Evolutionary conservation across 1,284 basidiomycete genomes (phyloP).

Genomic region (Puccinia triticina): DNA sequence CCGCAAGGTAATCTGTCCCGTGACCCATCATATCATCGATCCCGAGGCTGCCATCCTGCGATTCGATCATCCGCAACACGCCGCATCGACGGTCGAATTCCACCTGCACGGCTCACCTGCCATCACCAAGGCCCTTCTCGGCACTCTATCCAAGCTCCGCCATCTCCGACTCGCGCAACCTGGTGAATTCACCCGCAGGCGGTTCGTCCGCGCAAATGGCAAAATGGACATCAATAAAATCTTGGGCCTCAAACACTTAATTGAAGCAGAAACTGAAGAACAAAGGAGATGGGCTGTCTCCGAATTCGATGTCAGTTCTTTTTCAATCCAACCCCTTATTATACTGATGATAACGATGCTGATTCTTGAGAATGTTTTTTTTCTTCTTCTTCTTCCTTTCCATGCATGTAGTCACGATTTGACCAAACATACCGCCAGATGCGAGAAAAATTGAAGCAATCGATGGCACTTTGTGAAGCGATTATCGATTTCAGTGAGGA

Average conservation of each 20-base stretch:
- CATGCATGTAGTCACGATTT: conserved; percentile 61
- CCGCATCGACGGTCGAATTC: conserved; percentile 69
- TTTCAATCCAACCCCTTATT: background rate
- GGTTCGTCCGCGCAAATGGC: conserved; percentile 68
- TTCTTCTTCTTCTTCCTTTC: background rate
- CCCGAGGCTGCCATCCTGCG: conserved; percentile 56
- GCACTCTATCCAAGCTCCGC: conserved; percentile 67
- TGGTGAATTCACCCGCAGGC: conserved; percentile 83
- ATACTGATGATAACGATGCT: background rate
- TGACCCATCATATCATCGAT: conserved; percentile 70
- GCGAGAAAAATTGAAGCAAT: conserved; percentile 69
- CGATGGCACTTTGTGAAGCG: conserved; percentile 77
- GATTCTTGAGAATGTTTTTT: background rate
- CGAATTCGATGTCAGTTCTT: conserved; percentile 66
- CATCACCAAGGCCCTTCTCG: conserved; percentile 71
- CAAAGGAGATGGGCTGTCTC: conserved; percentile 75
- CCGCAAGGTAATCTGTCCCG: conserved; percentile 71
- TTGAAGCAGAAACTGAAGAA: conserved; percentile 79
- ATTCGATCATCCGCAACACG: conserved; percentile 25
- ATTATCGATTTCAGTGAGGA: conserved; percentile 88
- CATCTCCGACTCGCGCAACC: conserved; percentile 74
- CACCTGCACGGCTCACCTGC: conserved; percentile 86
- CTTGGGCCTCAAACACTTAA: conserved; percentile 78
- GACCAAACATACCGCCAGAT: conserved; percentile 69
- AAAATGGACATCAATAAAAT: conserved; percentile 77